phyloP scores from a whole-genome alignment of 1,284 basidiomycete species.

The Taiwanofungus camphoratus region DNA sequence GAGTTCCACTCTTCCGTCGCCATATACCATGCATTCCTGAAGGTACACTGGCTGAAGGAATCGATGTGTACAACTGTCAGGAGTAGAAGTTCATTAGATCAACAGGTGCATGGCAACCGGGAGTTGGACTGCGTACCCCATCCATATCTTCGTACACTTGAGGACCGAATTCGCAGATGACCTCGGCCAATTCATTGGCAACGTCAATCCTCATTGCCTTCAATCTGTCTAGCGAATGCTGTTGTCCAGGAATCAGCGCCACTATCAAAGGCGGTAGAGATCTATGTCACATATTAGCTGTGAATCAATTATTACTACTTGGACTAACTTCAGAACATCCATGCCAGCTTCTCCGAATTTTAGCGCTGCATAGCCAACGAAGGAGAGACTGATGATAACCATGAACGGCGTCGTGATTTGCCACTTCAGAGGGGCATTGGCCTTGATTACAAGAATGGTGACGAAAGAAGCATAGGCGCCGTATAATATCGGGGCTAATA shows the following conservation, averaged over 20 bases:
- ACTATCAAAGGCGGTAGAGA: conserved; percentile 90
- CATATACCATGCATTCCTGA: conserved; percentile 62
- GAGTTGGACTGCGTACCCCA: conserved; percentile 41
- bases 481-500: conserved; percentile 87
- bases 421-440: conserved; percentile 59
- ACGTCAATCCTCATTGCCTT: conserved; percentile 78
- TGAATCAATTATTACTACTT: conserved; percentile 34
- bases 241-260: conserved; percentile 88
- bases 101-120: not conserved
- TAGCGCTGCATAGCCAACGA: conserved; percentile 90
- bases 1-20: conserved; percentile 69
- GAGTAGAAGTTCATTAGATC: conserved; percentile 2
- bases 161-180: conserved; percentile 91
- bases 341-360: conserved; percentile 99
- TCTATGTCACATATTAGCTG: conserved; percentile 36
- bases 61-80: conserved; percentile 45
- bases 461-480: conserved; percentile 79
- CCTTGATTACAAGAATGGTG: conserved; percentile 70
- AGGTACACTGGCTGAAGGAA: conserved; percentile 78
- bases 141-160: conserved; percentile 87
- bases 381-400: conserved; percentile 74
- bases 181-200: conserved; percentile 80
- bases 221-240: conserved; percentile 76
- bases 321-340: conserved; percentile 91
- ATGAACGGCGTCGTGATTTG: conserved; percentile 78